Evolutionary conservation across 768 basidiomycete species (phyloP).

Genomic region (Tylopilus balloui): DNA sequence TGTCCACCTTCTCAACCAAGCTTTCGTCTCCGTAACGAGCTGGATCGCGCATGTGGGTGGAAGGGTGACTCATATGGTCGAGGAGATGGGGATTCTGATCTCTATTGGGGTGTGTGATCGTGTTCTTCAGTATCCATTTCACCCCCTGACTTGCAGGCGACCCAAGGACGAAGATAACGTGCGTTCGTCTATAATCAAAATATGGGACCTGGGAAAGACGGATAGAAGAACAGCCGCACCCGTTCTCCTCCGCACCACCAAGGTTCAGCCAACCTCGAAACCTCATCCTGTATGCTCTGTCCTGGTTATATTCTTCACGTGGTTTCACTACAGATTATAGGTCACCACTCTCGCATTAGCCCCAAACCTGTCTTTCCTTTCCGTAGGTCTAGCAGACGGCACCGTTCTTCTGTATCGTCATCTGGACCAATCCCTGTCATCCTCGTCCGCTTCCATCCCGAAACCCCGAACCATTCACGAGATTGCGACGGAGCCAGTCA

Average conservation of each 20-base stretch:
- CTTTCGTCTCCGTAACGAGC: slow-evolving; percentile 64
- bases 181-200: slow-evolving; percentile 68
- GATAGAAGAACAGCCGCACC: slow-evolving; percentile 65
- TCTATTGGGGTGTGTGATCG: slow-evolving; percentile 72
- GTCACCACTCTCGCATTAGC: slow-evolving; percentile 81
- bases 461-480: slow-evolving; percentile 85
- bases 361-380: slow-evolving; percentile 72
- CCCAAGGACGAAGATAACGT: slow-evolving; percentile 70
- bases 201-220: slow-evolving; percentile 79
- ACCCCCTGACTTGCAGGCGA: slow-evolving; percentile 8
- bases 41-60: slow-evolving; percentile 82
- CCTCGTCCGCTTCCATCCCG: slow-evolving; percentile 70
- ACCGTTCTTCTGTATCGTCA: slow-evolving; percentile 89
- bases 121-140: background rate
- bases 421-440: slow-evolving; percentile 82
- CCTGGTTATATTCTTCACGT: background rate
- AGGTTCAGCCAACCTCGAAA: slow-evolving; percentile 68
- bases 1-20: slow-evolving; percentile 68
- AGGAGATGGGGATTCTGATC: slow-evolving; percentile 76
- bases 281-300: slow-evolving; percentile 64
- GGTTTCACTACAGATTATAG: slow-evolving; percentile 29
- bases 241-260: slow-evolving; percentile 64
- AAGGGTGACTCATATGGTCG: slow-evolving; percentile 82
- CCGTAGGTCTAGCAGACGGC: slow-evolving; percentile 93
- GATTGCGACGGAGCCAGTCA: slow-evolving; percentile 82